Conservation (phyloP, 1,139 yeast genomes). For the Saccharomyces hybrid region DNA sequence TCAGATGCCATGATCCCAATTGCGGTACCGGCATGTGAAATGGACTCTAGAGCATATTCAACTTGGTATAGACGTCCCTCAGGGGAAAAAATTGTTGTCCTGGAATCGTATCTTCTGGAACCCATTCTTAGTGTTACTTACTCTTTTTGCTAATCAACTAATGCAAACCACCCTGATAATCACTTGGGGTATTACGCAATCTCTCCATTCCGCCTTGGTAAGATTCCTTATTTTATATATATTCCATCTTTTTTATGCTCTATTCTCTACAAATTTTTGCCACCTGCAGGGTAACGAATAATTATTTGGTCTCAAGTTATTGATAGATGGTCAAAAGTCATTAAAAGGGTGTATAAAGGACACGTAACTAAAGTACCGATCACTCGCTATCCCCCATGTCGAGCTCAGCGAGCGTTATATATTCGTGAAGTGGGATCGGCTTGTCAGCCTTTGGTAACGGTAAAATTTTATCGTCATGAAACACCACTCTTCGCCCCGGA, state of each 20-base stretch:
- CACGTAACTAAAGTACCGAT: background rate
- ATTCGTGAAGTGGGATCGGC: slow-evolving; percentile 3
- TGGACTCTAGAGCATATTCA: slow-evolving; percentile 96
- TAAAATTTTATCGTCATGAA: slow-evolving; percentile 19
- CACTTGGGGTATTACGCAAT: background rate
- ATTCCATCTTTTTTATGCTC: background rate
- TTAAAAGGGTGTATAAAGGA: background rate
- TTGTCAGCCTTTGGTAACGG: slow-evolving; percentile 13
- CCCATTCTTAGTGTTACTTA: slow-evolving; percentile 34
- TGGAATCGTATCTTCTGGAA: slow-evolving; percentile 85
- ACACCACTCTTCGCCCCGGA: slow-evolving; percentile 21
- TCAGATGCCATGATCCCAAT: slow-evolving; percentile 87
- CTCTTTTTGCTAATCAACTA: background rate
- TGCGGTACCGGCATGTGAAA: slow-evolving; percentile 96
- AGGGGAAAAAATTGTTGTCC: slow-evolving; percentile 97
- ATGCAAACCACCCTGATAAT: background rate
- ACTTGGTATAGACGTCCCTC: slow-evolving; percentile 96
- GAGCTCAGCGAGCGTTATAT: background rate
- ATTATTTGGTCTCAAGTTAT: background rate
- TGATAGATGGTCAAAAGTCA: background rate
- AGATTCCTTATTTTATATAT: background rate
- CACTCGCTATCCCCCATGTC: background rate
- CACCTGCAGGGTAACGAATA: slow-evolving; percentile 1
- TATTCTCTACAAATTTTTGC: slow-evolving; percentile 3
- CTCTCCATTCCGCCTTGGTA: background rate